These are phyloP conservation scores for grape (Vitis vinifera) DNA, from an alignment of 164 flowering plant species.

Conservation along the genomic window ASM3070453v1 NC_081815.1:13009501-13010000, in stretches of 20 bases:
- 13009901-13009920: too few relatives aligned
- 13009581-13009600: slow-evolving; percentile 57
- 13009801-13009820: too few relatives aligned
- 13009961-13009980: too few relatives aligned
- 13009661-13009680: background rate
- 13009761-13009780: slow-evolving; percentile 21
- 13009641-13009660: slow-evolving; percentile 75
- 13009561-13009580: slow-evolving; percentile 76
- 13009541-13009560: slow-evolving; percentile 93
- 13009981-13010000: too few relatives aligned
- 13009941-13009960: too few relatives aligned
- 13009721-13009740: slow-evolving; percentile 64
- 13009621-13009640: slow-evolving; percentile 50
- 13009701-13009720: slow-evolving; percentile 43
- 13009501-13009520: slow-evolving; percentile 77
- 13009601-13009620: slow-evolving; percentile 52
- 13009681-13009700: too few relatives aligned
- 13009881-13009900: too few relatives aligned
- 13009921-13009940: too few relatives aligned
- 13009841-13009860: too few relatives aligned
- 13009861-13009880: too few relatives aligned
- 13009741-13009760: slow-evolving; percentile 59
- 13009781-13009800: too few relatives aligned
- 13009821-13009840: too few relatives aligned
- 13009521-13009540: slow-evolving; percentile 70